Conservation (phyloP, 2,329 filamentous ascomycete species). For the Drechslerella dactyloides region DNA sequence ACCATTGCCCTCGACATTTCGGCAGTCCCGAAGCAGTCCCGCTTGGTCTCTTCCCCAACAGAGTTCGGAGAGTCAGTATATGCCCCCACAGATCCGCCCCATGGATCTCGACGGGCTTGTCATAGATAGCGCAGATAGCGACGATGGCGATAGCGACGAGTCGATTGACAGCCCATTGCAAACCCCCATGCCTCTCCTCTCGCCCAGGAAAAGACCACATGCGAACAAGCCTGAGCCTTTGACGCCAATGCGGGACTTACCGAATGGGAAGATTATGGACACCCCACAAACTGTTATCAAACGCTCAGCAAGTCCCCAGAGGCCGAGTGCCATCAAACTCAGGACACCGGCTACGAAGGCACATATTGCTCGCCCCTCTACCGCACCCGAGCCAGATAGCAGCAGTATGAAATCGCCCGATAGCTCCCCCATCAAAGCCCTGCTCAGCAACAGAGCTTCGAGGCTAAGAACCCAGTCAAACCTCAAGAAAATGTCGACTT, state of each 20-base stretch:
- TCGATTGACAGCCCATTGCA: no score
- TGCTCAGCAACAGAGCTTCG: constrained; percentile 30
- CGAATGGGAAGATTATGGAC: not conserved
- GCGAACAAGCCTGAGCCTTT: not conserved
- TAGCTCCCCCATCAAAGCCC: constrained; percentile 21
- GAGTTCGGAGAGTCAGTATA: constrained; percentile 5
- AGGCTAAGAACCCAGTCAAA: constrained; percentile 35
- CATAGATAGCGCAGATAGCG: constrained; percentile 18
- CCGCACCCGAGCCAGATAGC: not conserved
- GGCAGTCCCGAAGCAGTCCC: not conserved
- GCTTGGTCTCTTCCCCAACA: constrained; percentile 22
- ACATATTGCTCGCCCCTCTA: not conserved
- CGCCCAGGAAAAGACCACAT: not conserved
- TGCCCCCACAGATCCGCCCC: not conserved
- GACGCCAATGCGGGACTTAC: not conserved
- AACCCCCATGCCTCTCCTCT: not conserved
- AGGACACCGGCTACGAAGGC: not conserved
- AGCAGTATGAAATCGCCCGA: not conserved
- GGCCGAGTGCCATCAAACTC: not conserved
- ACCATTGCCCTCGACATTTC: not conserved
- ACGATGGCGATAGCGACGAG: constrained; percentile 10
- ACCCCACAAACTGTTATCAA: not conserved
- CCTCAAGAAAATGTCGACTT: constrained; percentile 15
- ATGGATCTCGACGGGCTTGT: constrained; percentile 25
- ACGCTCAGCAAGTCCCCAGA: not conserved